phyloP scores from a whole-genome alignment of 2,329 filamentous ascomycete genomes.

The Fragosphaeria purpurea region DNA sequence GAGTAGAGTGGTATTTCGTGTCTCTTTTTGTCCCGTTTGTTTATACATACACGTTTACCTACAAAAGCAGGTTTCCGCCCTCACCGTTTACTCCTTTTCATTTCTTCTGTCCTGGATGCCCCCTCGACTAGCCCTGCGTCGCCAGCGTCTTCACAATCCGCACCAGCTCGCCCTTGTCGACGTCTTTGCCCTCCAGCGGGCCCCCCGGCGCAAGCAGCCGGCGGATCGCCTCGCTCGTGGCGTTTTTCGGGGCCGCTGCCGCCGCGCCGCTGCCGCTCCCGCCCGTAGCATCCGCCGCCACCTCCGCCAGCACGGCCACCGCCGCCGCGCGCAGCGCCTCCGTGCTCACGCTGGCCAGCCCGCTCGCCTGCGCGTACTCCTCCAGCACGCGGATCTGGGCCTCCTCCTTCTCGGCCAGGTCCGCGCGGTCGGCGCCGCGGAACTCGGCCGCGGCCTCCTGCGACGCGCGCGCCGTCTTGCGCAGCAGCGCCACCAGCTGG shows the following conservation, averaged over 20 bases:
- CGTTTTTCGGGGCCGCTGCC: conserved; percentile 31
- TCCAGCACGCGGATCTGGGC: conserved; percentile 54
- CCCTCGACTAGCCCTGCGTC: conserved; percentile 12
- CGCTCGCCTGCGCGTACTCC: conserved; percentile 51
- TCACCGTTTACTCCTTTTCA: too few relatives aligned
- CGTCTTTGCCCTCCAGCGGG: conserved; percentile 50
- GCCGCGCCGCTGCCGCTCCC: not conserved
- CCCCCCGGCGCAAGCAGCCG: conserved; percentile 40
- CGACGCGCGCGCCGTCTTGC: conserved; percentile 49
- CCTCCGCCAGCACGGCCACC: conserved; percentile 37
- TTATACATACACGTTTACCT: too few relatives aligned
- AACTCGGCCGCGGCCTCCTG: conserved; percentile 56
- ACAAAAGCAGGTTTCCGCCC: too few relatives aligned
- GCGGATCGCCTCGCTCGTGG: conserved; percentile 55
- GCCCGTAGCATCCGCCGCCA: conserved; percentile 31
- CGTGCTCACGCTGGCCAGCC: conserved; percentile 46
- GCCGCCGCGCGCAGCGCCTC: conserved; percentile 49
- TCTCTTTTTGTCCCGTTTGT: too few relatives aligned
- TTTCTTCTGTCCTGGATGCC: too few relatives aligned
- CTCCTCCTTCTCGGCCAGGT: conserved; percentile 62
- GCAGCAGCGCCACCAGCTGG: conserved; percentile 57
- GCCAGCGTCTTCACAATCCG: conserved; percentile 47
- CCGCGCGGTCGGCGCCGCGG: conserved; percentile 49
- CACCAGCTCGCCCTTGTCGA: conserved; percentile 52
- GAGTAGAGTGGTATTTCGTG: too few relatives aligned